Evolutionary conservation across 108 stramenopile species (phyloP).

Genomic region (Cyclostephanos tholiformis): DNA sequence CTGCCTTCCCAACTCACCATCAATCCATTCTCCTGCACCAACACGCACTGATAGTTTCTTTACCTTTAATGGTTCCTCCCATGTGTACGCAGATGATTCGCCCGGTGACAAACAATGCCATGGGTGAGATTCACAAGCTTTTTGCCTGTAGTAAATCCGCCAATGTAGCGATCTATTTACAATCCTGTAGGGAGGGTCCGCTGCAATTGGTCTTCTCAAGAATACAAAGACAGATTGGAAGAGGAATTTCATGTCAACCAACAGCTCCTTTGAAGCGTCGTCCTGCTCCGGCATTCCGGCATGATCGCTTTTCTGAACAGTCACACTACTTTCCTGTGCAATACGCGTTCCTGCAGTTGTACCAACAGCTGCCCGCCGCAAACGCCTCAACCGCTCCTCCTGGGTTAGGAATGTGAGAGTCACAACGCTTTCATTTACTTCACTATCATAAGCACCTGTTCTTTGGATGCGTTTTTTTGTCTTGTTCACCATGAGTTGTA

Average conservation of each 20-base stretch:
- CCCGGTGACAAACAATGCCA: conserved; percentile 83
- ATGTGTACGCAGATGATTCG: conserved; percentile 72
- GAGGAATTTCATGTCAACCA: conserved; percentile 84
- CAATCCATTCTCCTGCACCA: conserved; percentile 44
- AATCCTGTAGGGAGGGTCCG: conserved; percentile 78
- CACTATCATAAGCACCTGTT: not conserved
- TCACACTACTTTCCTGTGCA: not conserved
- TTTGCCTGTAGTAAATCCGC: conserved; percentile 85
- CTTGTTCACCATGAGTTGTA: conserved; percentile 20
- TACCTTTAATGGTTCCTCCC: conserved; percentile 89
- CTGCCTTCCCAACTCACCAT: conserved; percentile 2
- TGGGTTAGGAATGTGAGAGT: conserved; percentile 85
- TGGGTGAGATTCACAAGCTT: conserved; percentile 69
- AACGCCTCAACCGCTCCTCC: conserved; percentile 85
- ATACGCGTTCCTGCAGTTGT: conserved; percentile 3
- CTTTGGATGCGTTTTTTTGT: conserved; percentile 21
- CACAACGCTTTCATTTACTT: conserved; percentile 33
- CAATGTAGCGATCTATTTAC: conserved; percentile 78
- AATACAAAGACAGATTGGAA: conserved; percentile 85
- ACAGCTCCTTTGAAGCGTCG: conserved; percentile 32
- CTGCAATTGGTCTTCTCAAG: conserved; percentile 54
- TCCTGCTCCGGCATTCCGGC: conserved; percentile 8
- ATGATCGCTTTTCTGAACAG: conserved; percentile 12
- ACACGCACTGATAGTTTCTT: conserved; percentile 83
- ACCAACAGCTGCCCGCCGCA: conserved; percentile 61